Evolutionary conservation across 306 rosid species (phyloP), one percentile per base, ranked within the genome.

Genomic region (Hippophae gyantsensis): DNA sequence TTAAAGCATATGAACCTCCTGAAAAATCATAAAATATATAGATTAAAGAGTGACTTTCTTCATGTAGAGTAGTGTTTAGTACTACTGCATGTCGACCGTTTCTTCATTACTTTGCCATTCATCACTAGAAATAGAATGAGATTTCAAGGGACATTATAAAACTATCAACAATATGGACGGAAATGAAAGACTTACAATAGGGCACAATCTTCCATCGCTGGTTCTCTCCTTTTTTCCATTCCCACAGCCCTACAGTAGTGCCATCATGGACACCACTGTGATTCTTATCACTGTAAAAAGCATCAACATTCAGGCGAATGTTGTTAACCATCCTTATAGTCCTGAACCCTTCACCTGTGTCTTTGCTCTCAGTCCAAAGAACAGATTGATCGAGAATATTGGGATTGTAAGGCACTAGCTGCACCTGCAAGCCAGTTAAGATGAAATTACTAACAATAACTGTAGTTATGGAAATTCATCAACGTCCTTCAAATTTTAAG

Each of bases 201-300:
- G 82, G 82, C 13, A 72, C 5, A 62, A 89, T 89, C 81, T 59
- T 85, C 97, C 97, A 89, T 4, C 43, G 79, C 72, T 89, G 97
- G 84, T 85, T 89, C 45, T 86, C 95, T 54, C 95, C 97, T 26
- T 72, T 71, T 77, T 89, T 89, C 88, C 94, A 85, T 0, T 75
- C 48, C 95, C 90, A 89, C 62, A 86, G 82, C 55, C 81, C 95
- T 53, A 89, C 57, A 7, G 75, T 64, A 38, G 95, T 89, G 71
- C 95, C 97, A 68, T 89, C 90, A 57, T 51, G 95, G 13, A 89
- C 84, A 14, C 97, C 97, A 43, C 88, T 94, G 57, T 94, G 85
- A 13, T 69, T 54, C 78, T 81, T 74, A 43, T 89, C 95, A 5
- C 97, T 95, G 18, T 83, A 90, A 70, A 61, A 85, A 14, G 90